These are phyloP conservation scores for Fusarium illudens DNA, from an alignment of 2,329 filamentous ascomycete species.

Conservation along the genomic window DNA sequence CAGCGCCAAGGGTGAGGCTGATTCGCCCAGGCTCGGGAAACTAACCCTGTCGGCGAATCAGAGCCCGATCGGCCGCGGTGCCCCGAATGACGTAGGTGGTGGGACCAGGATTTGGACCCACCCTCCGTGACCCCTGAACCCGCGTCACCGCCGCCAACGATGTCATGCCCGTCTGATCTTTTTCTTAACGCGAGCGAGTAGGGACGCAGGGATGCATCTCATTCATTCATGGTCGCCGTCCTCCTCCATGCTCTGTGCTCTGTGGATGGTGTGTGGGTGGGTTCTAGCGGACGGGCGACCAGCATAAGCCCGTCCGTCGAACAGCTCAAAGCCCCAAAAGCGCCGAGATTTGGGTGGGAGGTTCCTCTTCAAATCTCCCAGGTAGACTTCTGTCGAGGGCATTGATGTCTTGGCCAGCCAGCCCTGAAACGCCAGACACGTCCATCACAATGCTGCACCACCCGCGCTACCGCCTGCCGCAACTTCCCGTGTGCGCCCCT, in stretches of 20 bases:
- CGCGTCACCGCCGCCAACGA: slow-evolving; percentile 22
- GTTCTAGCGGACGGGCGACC: slow-evolving; percentile 4
- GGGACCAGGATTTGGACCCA: slow-evolving; percentile 14
- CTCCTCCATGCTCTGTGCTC: too few relatives aligned
- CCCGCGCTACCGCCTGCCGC: slow-evolving; percentile 10
- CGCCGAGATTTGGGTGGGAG: not conserved
- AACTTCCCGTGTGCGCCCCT: slow-evolving; percentile 9
- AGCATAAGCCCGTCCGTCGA: slow-evolving; percentile 1
- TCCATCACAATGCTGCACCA: slow-evolving; percentile 29
- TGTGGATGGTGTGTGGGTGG: slow-evolving; percentile 1
- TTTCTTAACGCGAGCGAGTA: slow-evolving; percentile 3
- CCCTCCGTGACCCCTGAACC: slow-evolving; percentile 33
- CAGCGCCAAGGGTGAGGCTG: slow-evolving; percentile 25
- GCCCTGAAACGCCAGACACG: slow-evolving; percentile 37
- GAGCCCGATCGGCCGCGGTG: slow-evolving; percentile 23
- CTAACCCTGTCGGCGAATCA: slow-evolving; percentile 25
- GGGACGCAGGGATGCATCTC: not conserved
- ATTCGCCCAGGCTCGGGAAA: slow-evolving; percentile 16
- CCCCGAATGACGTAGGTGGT: slow-evolving; percentile 42
- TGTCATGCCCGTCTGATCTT: slow-evolving; percentile 21
- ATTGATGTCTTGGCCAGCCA: slow-evolving; percentile 13
- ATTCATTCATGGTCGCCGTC: not conserved
- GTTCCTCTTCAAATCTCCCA: not conserved
- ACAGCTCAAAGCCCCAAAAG: not conserved
- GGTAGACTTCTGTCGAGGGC: not conserved